phyloP scores from a whole-genome alignment of 495 filamentous ascomycete genomes.

The Hypoxylon rickii region DNA sequence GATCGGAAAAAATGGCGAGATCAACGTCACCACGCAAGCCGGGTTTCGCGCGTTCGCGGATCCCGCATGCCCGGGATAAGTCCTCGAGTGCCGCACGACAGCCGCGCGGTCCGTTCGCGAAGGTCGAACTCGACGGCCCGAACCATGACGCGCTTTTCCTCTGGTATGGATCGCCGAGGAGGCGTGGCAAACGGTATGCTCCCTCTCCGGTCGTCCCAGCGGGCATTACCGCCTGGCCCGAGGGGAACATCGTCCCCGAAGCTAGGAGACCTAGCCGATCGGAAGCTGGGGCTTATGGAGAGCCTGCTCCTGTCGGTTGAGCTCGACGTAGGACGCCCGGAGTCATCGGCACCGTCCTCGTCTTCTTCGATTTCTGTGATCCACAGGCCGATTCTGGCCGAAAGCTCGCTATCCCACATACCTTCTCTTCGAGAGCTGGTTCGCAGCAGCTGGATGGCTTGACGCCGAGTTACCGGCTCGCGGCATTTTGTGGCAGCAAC shows the following conservation, averaged over 20 bases:
- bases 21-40: conserved; percentile 49
- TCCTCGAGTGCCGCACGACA: conserved; percentile 57
- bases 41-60: conserved; percentile 47
- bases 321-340: conserved; percentile 36
- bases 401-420: conserved; percentile 64
- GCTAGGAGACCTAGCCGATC: conserved; percentile 36
- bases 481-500: conserved; percentile 63
- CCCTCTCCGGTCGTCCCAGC: conserved; percentile 42
- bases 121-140: conserved; percentile 58
- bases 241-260: conserved; percentile 44
- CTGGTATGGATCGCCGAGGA: conserved; percentile 40
- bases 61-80: conserved; percentile 52
- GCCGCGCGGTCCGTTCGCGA: conserved; percentile 49
- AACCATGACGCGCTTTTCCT: conserved; percentile 59
- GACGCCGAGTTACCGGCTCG: conserved; percentile 55
- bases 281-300: conserved; percentile 35
- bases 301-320: conserved; percentile 38
- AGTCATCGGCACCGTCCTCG: conserved; percentile 40
- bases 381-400: conserved; percentile 58
- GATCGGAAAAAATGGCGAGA: background rate
- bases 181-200: conserved; percentile 29
- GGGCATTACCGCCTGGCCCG: conserved; percentile 48
- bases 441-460: conserved; percentile 60
- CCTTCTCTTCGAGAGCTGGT: conserved; percentile 62
- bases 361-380: conserved; percentile 63